Evolutionary conservation across 768 basidiomycete species (phyloP), one percentile per base, ranked within the genome.

Genomic region (Suillus subluteus): DNA sequence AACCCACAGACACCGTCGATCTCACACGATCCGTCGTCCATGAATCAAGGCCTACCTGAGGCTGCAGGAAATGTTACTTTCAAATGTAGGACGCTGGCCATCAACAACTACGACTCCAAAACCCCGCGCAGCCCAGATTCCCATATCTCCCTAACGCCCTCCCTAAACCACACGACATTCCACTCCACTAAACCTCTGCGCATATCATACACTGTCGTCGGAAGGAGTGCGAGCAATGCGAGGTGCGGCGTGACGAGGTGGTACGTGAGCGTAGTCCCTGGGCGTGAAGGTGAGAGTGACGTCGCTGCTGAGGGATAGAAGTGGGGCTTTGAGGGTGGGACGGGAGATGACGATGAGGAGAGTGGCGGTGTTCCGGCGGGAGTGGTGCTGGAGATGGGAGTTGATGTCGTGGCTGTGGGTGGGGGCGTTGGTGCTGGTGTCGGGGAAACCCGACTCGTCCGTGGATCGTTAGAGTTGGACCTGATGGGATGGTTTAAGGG

Each of bases 141-240:
- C 70, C 89, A 90, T 48, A 96, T 93, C 77, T 94, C 91, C 75
- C 91, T 87, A 59, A 94, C 86, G 0, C 94, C 94, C 75, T 89
- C 90, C 71, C 94, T 79, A 74, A 96, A 92, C 77, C 89, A 94
- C 46, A 93, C 89, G 4, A 95, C 90, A 72, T 96, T 96, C 78
- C 91, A 95, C 73, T 96, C 94, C 40, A 96, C 82, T 58, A 95
- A 80, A 26, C 92, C 92, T 21, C 91, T 82, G 64, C 90, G 83
- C 67, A 86, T 83, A 63, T 94, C 90, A 69, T 86, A 94, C 56
- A 92, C 87, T 35, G 83, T 80, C 2, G 91, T 90, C 37, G 91
- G 91, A 21, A 95, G 74, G 62, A 95, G 79, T 4, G 91, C 91
- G 62, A 96, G 79, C 62, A 92, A 80, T 16, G 88, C 88, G 30